Percentiles rank a stretch among this genome's conserved stretches.
Conservation (phyloP, 1,284 basidiomycete genomes). For the Cryptococcus neoformans region DNA sequence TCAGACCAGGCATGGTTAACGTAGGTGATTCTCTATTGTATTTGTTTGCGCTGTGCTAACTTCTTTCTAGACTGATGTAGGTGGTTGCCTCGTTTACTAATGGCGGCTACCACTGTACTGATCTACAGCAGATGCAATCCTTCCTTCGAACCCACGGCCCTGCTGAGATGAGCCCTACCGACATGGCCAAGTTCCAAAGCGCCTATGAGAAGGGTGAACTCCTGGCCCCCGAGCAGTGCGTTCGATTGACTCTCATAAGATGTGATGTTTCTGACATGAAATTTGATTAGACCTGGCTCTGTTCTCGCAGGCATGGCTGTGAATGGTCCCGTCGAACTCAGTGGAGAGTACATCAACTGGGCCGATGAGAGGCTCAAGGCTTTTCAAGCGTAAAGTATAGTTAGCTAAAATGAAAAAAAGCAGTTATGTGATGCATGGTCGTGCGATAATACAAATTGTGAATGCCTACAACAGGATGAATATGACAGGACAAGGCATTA, state of each 20-base stretch:
- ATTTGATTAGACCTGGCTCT: constrained; percentile 44
- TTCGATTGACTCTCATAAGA: not conserved
- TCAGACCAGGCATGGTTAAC: constrained; percentile 56
- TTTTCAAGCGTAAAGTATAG: not conserved
- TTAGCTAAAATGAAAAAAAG: not conserved
- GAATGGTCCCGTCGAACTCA: constrained; percentile 36
- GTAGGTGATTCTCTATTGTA: constrained; percentile 23
- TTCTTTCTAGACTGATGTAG: constrained; percentile 11
- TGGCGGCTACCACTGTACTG: not conserved
- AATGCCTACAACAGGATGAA: not conserved
- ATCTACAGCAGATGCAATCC: constrained; percentile 46
- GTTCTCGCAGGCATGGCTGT: constrained; percentile 53
- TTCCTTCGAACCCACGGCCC: constrained; percentile 41
- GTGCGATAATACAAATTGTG: not conserved
- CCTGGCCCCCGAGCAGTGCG: constrained; percentile 48
- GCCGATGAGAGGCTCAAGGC: constrained; percentile 37
- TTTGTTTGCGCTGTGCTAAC: not conserved
- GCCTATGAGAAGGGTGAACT: constrained; percentile 52
- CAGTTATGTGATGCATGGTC: no score
- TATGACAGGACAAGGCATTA: not conserved
- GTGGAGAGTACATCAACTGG: constrained; percentile 55
- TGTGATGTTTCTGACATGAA: not conserved
- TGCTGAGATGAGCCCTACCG: constrained; percentile 43
- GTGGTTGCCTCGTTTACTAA: not conserved
- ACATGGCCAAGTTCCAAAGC: constrained; percentile 49